phyloP scores from a whole-genome alignment of 768 basidiomycete species.

The Candolleomyces aberdarensis region DNA sequence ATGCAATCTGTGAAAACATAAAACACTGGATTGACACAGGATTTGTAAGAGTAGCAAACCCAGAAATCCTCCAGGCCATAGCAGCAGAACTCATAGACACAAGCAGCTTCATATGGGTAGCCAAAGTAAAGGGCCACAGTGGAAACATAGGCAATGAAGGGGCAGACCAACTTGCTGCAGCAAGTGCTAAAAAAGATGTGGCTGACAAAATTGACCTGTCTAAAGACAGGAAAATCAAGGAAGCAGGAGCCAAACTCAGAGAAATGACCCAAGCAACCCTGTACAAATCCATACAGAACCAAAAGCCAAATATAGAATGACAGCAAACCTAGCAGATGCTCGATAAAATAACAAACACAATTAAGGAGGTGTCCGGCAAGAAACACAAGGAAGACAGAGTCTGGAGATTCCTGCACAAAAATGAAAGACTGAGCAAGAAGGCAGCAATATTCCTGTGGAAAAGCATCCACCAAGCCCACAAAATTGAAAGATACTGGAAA shows the following conservation, averaged over 20 bases:
- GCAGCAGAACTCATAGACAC: background rate
- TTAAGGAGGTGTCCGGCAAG: background rate
- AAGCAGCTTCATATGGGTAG: background rate
- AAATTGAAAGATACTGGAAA: constrained; percentile 23
- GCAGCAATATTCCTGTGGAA: constrained; percentile 18
- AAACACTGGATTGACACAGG: constrained; percentile 11
- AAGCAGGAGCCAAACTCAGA: background rate
- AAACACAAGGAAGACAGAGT: background rate
- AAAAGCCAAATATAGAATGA: background rate
- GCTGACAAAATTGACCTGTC: background rate
- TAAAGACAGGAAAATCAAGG: background rate
- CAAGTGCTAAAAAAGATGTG: background rate
- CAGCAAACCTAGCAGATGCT: background rate
- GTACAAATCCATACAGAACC: background rate
- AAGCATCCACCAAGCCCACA: constrained; percentile 19
- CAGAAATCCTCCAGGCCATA: background rate
- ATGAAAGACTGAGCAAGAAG: background rate
- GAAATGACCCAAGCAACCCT: background rate
- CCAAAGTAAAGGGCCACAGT: constrained; percentile 15
- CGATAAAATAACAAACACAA: background rate
- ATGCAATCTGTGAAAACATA: background rate
- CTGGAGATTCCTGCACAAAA: background rate
- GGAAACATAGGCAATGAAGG: constrained; percentile 11
- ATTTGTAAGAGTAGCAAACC: constrained; percentile 7
- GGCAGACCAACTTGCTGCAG: constrained; percentile 10